Evolutionary conservation across 257 asterid genomes (phyloP).

Genomic region (Buddleja alternifolia): DNA sequence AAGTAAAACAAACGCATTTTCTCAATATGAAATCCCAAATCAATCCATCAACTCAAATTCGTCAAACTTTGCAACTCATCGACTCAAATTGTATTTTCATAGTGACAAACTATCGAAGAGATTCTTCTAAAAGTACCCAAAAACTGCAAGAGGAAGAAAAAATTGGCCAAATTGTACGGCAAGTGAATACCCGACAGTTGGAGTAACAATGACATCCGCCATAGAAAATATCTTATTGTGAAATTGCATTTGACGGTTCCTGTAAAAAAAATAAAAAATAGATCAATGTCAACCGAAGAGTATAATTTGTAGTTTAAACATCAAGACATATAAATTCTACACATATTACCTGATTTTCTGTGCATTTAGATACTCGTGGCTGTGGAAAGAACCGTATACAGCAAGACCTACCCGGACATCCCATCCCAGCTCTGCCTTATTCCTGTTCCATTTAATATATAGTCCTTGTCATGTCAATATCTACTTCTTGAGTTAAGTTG

Average conservation of each 20-base stretch:
- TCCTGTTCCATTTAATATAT: constrained; percentile 47
- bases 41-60: too few species aligned
- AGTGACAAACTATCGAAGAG: too few species aligned
- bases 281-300: background rate
- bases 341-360: constrained; percentile 65
- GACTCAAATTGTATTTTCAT: too few species aligned
- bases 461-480: background rate
- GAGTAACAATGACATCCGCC: constrained; percentile 89
- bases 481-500: background rate
- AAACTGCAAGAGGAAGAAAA: background rate
- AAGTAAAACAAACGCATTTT: too few species aligned
- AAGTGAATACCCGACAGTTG: constrained; percentile 77
- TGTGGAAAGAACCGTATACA: constrained; percentile 66
- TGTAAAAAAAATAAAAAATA: constrained; percentile 15
- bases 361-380: constrained; percentile 86
- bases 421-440: constrained; percentile 71
- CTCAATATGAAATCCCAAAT: too few species aligned
- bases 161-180: background rate
- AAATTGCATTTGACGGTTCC: constrained; percentile 71
- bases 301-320: background rate
- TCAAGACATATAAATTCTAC: background rate
- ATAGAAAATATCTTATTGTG: constrained; percentile 65
- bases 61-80: too few species aligned
- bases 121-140: too few species aligned
- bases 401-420: constrained; percentile 85